These are phyloP conservation scores for Phaeosphaeriaceae sp. DNA, from an alignment of 2,329 filamentous ascomycete species.

Conservation along the genomic window DNA sequence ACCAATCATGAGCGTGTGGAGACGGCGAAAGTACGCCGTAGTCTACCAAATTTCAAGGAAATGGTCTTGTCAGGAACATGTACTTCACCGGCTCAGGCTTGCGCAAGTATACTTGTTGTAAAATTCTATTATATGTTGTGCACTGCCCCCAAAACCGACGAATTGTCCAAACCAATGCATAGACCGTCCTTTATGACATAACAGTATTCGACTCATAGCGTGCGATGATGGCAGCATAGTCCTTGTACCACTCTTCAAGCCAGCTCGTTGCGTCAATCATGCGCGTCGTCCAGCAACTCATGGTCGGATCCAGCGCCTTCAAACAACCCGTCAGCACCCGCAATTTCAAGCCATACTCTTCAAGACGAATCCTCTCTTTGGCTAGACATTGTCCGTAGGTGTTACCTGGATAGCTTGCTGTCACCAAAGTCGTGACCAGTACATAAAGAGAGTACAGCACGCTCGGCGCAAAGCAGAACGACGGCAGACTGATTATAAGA, in stretches of 20 bases:
- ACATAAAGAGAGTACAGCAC: constrained; percentile 33
- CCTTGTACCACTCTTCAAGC: constrained; percentile 34
- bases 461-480: constrained; percentile 32
- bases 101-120: no score
- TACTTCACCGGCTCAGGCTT: not conserved
- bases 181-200: not conserved
- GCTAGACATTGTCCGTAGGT: constrained; percentile 30
- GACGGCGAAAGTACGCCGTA: not conserved
- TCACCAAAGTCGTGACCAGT: constrained; percentile 30
- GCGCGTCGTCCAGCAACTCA: constrained; percentile 35
- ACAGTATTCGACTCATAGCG: constrained; percentile 21
- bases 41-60: not conserved
- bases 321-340: constrained; percentile 19
- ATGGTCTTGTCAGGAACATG: not conserved
- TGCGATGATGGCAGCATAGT: constrained; percentile 29
- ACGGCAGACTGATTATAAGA: constrained; percentile 27
- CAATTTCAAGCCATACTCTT: constrained; percentile 27
- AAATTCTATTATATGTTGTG: no score
- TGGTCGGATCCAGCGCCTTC: constrained; percentile 27
- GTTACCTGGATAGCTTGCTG: constrained; percentile 29
- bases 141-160: no score
- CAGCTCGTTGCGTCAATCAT: constrained; percentile 36
- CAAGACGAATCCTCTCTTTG: constrained; percentile 26
- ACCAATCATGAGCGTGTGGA: not conserved
- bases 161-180: no score